Conservation (phyloP, 371 early-diverging fungal species). For the Mucor lusitanicus region DNA sequence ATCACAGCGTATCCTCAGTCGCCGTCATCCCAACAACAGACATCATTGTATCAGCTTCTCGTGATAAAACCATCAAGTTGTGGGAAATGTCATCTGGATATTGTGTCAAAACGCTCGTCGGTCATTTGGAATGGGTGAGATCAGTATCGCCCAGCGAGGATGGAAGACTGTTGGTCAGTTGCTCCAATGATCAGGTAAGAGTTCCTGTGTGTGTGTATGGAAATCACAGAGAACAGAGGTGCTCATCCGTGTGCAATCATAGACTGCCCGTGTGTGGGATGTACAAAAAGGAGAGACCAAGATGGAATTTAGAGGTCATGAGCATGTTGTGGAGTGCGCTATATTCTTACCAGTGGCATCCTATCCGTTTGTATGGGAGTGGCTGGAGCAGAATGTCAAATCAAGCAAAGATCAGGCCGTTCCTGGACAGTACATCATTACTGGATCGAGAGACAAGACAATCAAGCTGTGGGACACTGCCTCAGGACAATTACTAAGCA, state of each 20-base stretch:
- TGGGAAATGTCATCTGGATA: constrained; percentile 90
- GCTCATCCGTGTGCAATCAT: neutral
- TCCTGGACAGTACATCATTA: constrained; percentile 75
- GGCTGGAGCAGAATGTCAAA: constrained; percentile 28
- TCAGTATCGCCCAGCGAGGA: constrained; percentile 69
- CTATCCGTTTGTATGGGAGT: constrained; percentile 67
- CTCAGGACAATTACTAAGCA: constrained; percentile 68
- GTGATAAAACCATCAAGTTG: constrained; percentile 87
- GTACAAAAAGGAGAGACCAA: constrained; percentile 72
- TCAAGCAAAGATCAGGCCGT: constrained; percentile 13
- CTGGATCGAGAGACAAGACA: constrained; percentile 90
- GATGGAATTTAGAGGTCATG: constrained; percentile 84
- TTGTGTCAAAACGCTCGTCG: constrained; percentile 77
- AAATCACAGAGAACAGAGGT: neutral
- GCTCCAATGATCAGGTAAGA: constrained; percentile 85
- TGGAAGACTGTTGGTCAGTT: constrained; percentile 70
- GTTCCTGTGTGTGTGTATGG: neutral
- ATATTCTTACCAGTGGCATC: constrained; percentile 77
- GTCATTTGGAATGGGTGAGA: constrained; percentile 91
- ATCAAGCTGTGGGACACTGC: constrained; percentile 88
- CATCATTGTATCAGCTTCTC: constrained; percentile 79
- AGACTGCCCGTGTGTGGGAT: constrained; percentile 88
- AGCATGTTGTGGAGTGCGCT: constrained; percentile 92
- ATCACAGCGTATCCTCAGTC: constrained; percentile 89
- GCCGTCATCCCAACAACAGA: constrained; percentile 75